Conservation (phyloP, 495 filamentous ascomycete species). For the Xylaria nigripes region DNA sequence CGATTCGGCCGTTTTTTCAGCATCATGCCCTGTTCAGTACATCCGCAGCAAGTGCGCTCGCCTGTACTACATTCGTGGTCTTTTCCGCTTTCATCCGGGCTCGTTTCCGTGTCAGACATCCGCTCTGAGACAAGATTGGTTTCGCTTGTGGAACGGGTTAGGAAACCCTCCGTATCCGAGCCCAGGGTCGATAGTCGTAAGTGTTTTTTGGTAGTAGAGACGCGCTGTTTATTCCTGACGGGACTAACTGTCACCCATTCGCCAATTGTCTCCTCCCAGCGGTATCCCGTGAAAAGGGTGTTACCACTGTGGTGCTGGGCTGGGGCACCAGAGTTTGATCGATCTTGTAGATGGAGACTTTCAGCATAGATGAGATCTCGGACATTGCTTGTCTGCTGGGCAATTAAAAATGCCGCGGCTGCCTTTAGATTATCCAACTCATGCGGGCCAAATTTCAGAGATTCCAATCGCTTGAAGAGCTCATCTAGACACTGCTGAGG, state of each 20-base stretch:
- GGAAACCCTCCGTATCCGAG: not conserved
- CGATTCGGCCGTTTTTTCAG: constrained; percentile 18
- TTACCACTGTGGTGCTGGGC: constrained; percentile 2
- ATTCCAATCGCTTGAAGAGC: constrained; percentile 19
- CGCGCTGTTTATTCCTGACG: constrained; percentile 8
- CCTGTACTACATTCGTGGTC: constrained; percentile 1
- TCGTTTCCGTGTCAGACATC: constrained; percentile 15
- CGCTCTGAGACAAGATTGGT: constrained; percentile 12
- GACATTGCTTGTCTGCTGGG: constrained; percentile 35
- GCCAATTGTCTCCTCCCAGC: constrained; percentile 48
- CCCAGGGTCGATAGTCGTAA: constrained; percentile 12
- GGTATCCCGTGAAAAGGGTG: constrained; percentile 30
- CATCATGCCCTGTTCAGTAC: constrained; percentile 8
- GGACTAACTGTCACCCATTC: constrained; percentile 44
- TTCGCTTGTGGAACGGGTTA: constrained; percentile 9
- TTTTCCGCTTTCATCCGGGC: constrained; percentile 1
- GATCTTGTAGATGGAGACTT: constrained; percentile 17
- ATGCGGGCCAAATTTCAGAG: constrained; percentile 12
- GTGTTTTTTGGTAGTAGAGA: constrained; percentile 3
- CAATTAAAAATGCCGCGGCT: constrained; percentile 31
- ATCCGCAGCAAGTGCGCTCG: not conserved
- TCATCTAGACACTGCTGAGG: constrained; percentile 29
- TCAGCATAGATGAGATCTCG: constrained; percentile 39
- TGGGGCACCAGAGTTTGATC: constrained; percentile 2
- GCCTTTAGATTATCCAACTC: constrained; percentile 20